Percentiles rank a stretch among this genome's conserved stretches.
These are phyloP conservation scores for Linanthus parryae DNA, from an alignment of 148 eudicot species.

Conservation along the genomic window DNA sequence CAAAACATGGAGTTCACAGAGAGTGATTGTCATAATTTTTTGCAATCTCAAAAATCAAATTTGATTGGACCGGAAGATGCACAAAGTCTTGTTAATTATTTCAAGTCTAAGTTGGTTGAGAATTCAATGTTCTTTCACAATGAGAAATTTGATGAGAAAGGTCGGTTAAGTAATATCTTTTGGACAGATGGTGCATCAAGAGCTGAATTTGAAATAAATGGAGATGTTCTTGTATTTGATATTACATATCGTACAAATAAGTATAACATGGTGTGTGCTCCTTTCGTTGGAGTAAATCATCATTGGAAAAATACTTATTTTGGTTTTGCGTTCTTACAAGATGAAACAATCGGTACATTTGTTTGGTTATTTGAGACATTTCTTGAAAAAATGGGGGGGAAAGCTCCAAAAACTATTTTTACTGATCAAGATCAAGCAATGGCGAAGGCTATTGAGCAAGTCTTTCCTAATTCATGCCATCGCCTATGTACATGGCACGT, in stretches of 20 bases:
- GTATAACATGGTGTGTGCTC: constrained; percentile 1
- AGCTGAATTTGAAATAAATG: not conserved
- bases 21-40: not conserved
- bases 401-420: no score
- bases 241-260: not conserved
- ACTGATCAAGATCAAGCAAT: no score
- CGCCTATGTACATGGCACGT: no score
- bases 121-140: not conserved
- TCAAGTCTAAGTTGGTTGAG: not conserved
- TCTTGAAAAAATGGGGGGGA: not conserved
- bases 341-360: not conserved
- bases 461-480: not conserved
- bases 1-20: not conserved
- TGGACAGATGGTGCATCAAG: not conserved
- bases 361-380: not conserved
- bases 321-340: no score
- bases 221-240: not conserved
- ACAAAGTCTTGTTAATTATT: no score
- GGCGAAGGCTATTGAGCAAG: not conserved
- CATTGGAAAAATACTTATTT: no score
- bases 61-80: no score
- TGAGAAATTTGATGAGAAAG: not conserved
- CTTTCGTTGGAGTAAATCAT: no score
- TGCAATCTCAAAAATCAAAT: not conserved
- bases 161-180: not conserved